Base-by-base conservation (phyloP, 441 rosid genomes). In the Cnidoscolus chayamansa region DNA sequence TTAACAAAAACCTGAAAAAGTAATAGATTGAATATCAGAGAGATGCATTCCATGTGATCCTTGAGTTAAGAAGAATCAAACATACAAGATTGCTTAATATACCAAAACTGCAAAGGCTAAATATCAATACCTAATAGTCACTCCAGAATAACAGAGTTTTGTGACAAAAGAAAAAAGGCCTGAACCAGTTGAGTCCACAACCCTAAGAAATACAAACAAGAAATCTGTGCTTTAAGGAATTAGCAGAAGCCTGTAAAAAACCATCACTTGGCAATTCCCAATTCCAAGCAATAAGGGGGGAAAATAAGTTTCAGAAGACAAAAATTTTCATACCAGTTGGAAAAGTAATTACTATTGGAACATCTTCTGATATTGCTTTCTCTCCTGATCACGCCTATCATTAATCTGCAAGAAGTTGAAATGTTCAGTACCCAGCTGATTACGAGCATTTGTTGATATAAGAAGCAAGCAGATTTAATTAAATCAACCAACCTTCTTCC, bases 301-400 rank as follows among this genome's bases (percentile, higher is more conserved):
- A 19, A 35, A 79, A 67, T 7, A 35, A 32, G n/a, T 59, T 43
- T 48, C 16, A 55, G 15, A 74, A 54, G 68, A 53, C 16, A 2
- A 3, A 35, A 69, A 58, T 68, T 49, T 19, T 64, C 78, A 62
- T 71, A 56, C 86, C 85, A 75, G 7, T 32, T 68, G 48, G 72
- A 70, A 17, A 53, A 12, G 15, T 57, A 57, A 60, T 58, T 53
- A 70, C 81, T 78, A 83, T 79, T 74, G 78, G 74, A 93, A 90
- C 98, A 93, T 93, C 82, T 90, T 93, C 80, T 86, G 85, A 61
- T 81, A 93, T 63, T 78, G 90, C 76, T 71, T 88, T 72, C 82
- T 93, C 89, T 90, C 97, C 74, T 61, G 81, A 25, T 86, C 86
- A 63, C 79, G 86, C 63, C 94, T 82, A 60, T 84, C 76, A 17